Base-by-base conservation (phyloP, 2,329 filamentous ascomycete species). In the Rutstroemia sp. region DNA sequence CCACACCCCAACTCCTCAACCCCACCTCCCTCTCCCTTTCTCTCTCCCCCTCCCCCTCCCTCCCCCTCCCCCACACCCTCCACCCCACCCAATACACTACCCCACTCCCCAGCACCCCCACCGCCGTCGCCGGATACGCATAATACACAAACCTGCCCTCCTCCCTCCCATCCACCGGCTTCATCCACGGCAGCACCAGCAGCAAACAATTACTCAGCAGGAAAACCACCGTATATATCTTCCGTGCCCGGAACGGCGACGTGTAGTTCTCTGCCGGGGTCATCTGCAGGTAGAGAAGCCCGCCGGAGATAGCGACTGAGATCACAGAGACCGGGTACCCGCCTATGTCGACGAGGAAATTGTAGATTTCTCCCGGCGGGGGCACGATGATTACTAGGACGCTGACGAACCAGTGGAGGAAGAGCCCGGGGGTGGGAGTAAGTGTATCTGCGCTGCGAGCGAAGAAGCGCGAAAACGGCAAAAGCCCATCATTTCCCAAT, bases 331-430 rank as follows among this genome's bases (percentile, higher is more conserved):
- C 70, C 0, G 71, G 71, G 51, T 73, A 73, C 6, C 70, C 69
- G 42, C 69, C 70, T 7, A 73, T 67, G 52, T 72, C 68, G 44
- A 72, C 69, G 12, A 72, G 65, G 64, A 73, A 72, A 61, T 70
- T 70, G 63, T 71, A 73, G 25, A 71, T 70, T 25, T 67, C 64
- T 4, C 70, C 71, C 2, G 77, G 76, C 5, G 78, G 78, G 2
- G 73, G 76, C 2, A 78, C 73, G 1, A 80, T 70, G 39, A 76
- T 81, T 7, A 80, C 76, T 27, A 85, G 68, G 14, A 77, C 76
- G 1, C 82, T 84, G 34, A 82, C 80, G 17, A 84, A 72, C 69
- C 82, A 86, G 59, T 86, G 80, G 49, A 87, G 76, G 17, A 76
- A 73, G 17, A 81, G 69, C 9, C 71, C n/a, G n/a, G n/a, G n/a